Evolutionary conservation across 2,329 filamentous ascomycete genomes (phyloP).

Genomic region (Cercospora sojina): DNA sequence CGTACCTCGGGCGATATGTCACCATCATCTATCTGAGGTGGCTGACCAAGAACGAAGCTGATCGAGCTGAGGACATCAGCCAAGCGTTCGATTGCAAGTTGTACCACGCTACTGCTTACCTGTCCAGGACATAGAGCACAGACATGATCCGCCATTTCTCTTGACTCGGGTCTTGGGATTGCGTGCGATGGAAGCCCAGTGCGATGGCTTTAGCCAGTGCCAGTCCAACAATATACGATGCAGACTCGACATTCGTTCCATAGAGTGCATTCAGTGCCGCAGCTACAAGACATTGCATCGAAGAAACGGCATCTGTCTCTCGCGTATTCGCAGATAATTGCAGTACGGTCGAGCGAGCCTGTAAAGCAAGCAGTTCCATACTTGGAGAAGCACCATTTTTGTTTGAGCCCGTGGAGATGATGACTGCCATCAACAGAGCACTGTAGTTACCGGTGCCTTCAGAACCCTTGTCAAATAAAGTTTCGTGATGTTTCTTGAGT

Average conservation of each 20-base stretch:
- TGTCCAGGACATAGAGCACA: slow-evolving; percentile 7
- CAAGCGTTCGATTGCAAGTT: background rate
- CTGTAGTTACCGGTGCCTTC: too few species aligned
- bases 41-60: background rate
- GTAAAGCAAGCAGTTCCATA: background rate
- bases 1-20: slow-evolving; percentile 6
- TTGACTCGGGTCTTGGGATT: background rate
- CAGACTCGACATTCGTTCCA: background rate
- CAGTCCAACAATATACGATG: background rate
- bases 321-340: background rate
- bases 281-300: slow-evolving; percentile 9
- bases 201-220: slow-evolving; percentile 3
- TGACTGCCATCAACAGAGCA: background rate
- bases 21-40: background rate
- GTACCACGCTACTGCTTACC: background rate
- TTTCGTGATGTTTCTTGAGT: background rate
- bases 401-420: background rate
- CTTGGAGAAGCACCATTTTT: background rate
- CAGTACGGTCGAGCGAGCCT: background rate
- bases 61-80: background rate
- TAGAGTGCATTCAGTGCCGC: background rate
- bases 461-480: background rate
- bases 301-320: background rate
- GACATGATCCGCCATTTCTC: background rate
- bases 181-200: slow-evolving; percentile 3